phyloP scores from a whole-genome alignment of 768 basidiomycete genomes.

The Calocybe gangraenosa region DNA sequence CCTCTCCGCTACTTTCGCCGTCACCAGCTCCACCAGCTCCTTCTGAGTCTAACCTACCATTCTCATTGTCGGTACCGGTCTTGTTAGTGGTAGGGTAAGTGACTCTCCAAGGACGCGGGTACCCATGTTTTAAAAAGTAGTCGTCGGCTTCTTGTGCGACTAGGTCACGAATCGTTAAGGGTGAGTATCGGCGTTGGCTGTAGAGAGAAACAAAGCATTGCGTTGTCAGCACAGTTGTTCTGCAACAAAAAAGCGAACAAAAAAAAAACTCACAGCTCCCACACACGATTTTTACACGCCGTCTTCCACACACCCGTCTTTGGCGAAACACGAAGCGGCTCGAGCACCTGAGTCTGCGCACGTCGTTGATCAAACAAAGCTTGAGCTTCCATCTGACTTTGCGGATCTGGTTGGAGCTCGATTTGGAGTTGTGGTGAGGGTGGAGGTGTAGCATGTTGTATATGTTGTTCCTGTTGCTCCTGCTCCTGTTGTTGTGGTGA shows the following conservation, averaged over 20 bases:
- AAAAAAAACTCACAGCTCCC: constrained; percentile 17
- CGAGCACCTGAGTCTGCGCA: background rate
- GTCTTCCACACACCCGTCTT: constrained; percentile 17
- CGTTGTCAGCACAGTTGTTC: background rate
- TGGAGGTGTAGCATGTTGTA: background rate
- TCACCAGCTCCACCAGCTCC: constrained; percentile 3
- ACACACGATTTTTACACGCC: constrained; percentile 17
- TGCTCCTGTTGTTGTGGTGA: background rate
- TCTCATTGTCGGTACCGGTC: background rate
- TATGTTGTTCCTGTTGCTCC: background rate
- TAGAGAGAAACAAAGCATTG: background rate
- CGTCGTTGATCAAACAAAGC: too few species aligned
- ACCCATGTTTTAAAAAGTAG: constrained; percentile 16
- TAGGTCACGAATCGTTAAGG: constrained; percentile 17
- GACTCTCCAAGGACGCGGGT: constrained; percentile 12
- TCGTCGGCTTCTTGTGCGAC: constrained; percentile 21
- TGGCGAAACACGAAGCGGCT: constrained; percentile 4
- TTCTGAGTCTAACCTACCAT: background rate
- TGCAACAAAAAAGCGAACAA: background rate
- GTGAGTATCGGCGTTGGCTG: constrained; percentile 18
- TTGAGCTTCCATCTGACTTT: too few species aligned
- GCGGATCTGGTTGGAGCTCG: background rate
- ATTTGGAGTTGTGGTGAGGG: background rate
- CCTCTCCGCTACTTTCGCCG: constrained; percentile 10
- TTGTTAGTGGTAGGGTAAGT: background rate